Evolutionary conservation across 345 rosid genomes (phyloP), one percentile per base, ranked within the genome.

Genomic region (Passiflora organensis): DNA sequence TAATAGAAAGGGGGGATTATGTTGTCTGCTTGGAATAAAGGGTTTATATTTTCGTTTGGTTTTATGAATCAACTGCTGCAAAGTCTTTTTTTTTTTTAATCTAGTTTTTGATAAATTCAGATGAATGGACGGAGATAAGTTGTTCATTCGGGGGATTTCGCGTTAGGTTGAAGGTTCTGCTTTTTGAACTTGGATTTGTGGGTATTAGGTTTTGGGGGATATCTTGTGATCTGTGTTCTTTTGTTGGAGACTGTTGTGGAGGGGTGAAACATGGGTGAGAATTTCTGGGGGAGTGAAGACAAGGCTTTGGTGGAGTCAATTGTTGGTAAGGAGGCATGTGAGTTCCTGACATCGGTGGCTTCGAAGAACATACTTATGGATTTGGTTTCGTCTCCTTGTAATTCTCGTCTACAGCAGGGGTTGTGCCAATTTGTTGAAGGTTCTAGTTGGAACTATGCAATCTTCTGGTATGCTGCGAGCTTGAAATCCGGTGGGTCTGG

Each of bases 361-460:
- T 75, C 84, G 22, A 71, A 68, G 17, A 71, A 69, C 24, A 21
- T 72, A 14, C 32, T 60, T 32, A 45, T 66, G 12, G 82, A 81
- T 46, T 53, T 82, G 32, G 69, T 76, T 62, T 21, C 72, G 2
- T 78, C 86, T 2, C 82, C 84, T 1, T 53, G 76, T 47, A 78
- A 80, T 79, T 71, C 77, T 43, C 78, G 79, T 64, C 58, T 88
- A 28, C 91, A 79, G 46, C 82, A 78, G 69, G 78, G 79, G 51
- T 65, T 91, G 22, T 58, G 74, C 53, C 83, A 83, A 69, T 50
- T 89, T 20, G 76, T 81, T 13, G 94, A 89, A 50, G 78, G 87
- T 10, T 80, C 84, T 10, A 72, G 75, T 64, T 89, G 96, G 99
- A 88, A 79, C 53, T 85, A 93, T 49, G 85, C 82, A 2, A 72